Base-by-base conservation (phyloP, 2,329 filamentous ascomycete species). In the Aspergillus viridinutans region DNA sequence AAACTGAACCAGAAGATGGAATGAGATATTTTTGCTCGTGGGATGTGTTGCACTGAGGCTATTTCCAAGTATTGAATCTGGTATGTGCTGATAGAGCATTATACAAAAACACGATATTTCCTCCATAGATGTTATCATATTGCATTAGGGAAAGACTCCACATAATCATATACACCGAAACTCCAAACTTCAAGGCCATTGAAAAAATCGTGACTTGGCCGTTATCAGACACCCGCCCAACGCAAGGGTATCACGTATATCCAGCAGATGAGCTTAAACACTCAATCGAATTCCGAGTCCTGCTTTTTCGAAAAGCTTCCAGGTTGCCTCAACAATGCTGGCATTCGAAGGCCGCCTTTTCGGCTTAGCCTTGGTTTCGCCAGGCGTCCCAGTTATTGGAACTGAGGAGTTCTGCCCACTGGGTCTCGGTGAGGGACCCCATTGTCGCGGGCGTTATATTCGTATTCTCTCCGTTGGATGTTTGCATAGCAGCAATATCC, bases 341-440 rank as follows among this genome's bases (percentile, higher is more conserved):
- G 10, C 43, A 21, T 1, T 21, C 42, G 10, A 23, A 20, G 20
- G 20, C 20, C 10, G 42, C 8, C 8, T 45, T 50, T 28, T 35
- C 6, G 7, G 49, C 17, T 29, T 51, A 51, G 29, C 29, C 20
- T 12, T 51, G 28, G n/a, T 28, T 49, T 48, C 56, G 56, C 58
- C 60, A 66, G 3, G 59, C 51, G 49, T 62, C 61, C 64, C 64
- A 66, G 12, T 53, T 59, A 1, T 47, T 55, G 14, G 58, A 57
- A 6, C 52, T 53, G 38, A 73, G 53, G 1, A 74, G 64, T 26
- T 73, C 67, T 3, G 69, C 67, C 71, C 74, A 76, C 42, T 75
- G 72, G 3, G 67, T 66, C 20, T 73, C 72, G 26, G 58, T 70
- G 7, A 73, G 61, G 14, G 64, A 55, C 29, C 69, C 69, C 50